phyloP scores from a whole-genome alignment of 495 filamentous ascomycete genomes.

The Penicillium desertorum region DNA sequence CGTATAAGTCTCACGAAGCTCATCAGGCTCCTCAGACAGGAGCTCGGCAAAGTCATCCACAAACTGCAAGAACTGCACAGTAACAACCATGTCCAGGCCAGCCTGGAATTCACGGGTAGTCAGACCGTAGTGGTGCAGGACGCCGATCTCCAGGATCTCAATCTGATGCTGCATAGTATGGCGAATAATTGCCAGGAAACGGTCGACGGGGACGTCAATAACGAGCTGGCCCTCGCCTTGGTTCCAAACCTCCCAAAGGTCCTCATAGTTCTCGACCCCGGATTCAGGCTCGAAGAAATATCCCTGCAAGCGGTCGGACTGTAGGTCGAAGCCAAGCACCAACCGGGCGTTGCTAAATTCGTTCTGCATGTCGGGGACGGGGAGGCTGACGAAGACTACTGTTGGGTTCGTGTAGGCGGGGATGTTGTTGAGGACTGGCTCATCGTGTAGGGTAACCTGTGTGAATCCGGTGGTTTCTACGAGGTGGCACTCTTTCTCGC shows the following conservation, averaged over 20 bases:
- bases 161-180: conserved; percentile 9
- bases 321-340: conserved; percentile 35
- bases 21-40: conserved; percentile 17
- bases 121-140: conserved; percentile 19
- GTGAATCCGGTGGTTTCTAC: conserved; percentile 29
- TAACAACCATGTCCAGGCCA: conserved; percentile 40
- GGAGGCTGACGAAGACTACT: conserved; percentile 31
- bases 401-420: conserved; percentile 18
- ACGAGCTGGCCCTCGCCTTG: conserved; percentile 29
- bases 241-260: conserved; percentile 33
- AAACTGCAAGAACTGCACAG: conserved; percentile 37
- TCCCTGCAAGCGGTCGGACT: conserved; percentile 24
- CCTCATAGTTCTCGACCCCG: conserved; percentile 25
- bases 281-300: conserved; percentile 30
- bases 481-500: conserved; percentile 25
- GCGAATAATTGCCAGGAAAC: conserved; percentile 18
- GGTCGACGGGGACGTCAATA: conserved; percentile 14
- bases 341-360: conserved; percentile 23
- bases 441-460: conserved; percentile 24
- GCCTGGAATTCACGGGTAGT: conserved; percentile 12
- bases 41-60: conserved; percentile 34
- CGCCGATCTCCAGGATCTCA: conserved; percentile 13
- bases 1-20: conserved; percentile 16
- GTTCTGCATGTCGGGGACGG: conserved; percentile 22
- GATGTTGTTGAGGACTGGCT: conserved; percentile 12